Base-by-base conservation (phyloP, 2,329 filamentous ascomycete species). In the Pyrenophora teres region DNA sequence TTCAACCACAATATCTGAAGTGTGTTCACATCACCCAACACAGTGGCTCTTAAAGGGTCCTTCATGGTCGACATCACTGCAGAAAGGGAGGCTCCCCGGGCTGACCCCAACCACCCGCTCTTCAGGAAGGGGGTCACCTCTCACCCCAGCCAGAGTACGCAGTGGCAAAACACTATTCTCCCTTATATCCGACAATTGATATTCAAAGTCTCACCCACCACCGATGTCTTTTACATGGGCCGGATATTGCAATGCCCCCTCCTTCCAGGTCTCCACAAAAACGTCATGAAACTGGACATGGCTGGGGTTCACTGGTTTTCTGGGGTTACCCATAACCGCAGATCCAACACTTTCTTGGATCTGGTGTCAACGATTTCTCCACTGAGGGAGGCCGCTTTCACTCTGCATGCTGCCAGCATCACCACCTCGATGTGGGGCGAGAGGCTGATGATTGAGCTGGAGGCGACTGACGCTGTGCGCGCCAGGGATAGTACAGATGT, bases 281-380 rank as follows among this genome's bases (percentile, higher is more conserved):
- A 43, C 18, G 48, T 70, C 40, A 71, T 74, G 60, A 50, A 74
- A 67, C n/a, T 81, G 75, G 19, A 78, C 77, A 46, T 81, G 74
- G 25, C 56, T 4, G 44, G 73, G 69, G 50, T 78, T 74, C 25
- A 77, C 74, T 15, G 72, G 67, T 50, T 76, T 76, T 3, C 87
- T 81, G 70, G 88, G 87, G 64, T 93, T 87, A 61, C 95, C 87
- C 13, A 95, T 76, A 0, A 81, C 2, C 97, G 93, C 64, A 96
- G 94, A 1, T 91, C 86, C 69, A 97, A 96, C 68, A 97, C 93
- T 50, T 90, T 91, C 62, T 85, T 90, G 0, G 91, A 91, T 64
- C 96, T 93, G 67, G 96, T 91, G 44, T 95, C 73, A 10, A 91
- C 85, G 64, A 91, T 96, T 3, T 90, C 88, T 2, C 92, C 80